phyloP scores from a whole-genome alignment of 192 early-diverging fungal genomes.

The Spizellomyces sp. region DNA sequence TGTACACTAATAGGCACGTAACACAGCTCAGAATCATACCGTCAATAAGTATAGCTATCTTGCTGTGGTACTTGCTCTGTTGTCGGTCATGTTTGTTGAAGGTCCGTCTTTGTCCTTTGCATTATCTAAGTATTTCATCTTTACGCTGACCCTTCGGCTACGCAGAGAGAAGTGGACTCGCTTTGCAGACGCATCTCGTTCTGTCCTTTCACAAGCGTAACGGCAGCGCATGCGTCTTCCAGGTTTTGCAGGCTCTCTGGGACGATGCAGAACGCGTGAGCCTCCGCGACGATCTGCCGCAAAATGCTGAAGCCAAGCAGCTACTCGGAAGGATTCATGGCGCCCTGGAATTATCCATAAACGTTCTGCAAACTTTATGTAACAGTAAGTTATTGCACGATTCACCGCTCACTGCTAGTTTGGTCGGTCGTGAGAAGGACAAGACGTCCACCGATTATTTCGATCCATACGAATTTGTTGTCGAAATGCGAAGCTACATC shows the following conservation, averaged over 20 bases:
- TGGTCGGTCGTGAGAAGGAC: constrained; percentile 61
- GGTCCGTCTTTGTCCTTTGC: constrained; percentile 26
- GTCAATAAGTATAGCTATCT: constrained; percentile 59
- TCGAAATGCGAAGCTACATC: constrained; percentile 60
- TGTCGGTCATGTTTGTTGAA: constrained; percentile 62
- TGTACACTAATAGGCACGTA: too few species aligned
- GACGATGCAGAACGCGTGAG: constrained; percentile 22
- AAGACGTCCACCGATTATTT: constrained; percentile 60
- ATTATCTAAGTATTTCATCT: neutral
- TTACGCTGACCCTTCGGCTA: neutral
- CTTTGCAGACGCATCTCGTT: constrained; percentile 64
- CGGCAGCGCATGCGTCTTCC: constrained; percentile 24
- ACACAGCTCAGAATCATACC: neutral
- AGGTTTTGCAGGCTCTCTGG: too few species aligned
- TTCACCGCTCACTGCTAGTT: constrained; percentile 63
- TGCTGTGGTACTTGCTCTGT: constrained; percentile 52
- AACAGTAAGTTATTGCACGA: constrained; percentile 75
- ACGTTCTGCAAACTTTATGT: constrained; percentile 66
- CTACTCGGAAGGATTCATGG: constrained; percentile 41
- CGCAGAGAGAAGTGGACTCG: constrained; percentile 54
- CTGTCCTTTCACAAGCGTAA: constrained; percentile 61
- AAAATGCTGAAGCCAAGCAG: constrained; percentile 33
- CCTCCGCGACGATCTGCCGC: constrained; percentile 38
- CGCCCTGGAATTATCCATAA: constrained; percentile 59
- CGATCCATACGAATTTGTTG: constrained; percentile 70